Conservation (phyloP, 2,329 filamentous ascomycete species). For the Fusarium torulosum region DNA sequence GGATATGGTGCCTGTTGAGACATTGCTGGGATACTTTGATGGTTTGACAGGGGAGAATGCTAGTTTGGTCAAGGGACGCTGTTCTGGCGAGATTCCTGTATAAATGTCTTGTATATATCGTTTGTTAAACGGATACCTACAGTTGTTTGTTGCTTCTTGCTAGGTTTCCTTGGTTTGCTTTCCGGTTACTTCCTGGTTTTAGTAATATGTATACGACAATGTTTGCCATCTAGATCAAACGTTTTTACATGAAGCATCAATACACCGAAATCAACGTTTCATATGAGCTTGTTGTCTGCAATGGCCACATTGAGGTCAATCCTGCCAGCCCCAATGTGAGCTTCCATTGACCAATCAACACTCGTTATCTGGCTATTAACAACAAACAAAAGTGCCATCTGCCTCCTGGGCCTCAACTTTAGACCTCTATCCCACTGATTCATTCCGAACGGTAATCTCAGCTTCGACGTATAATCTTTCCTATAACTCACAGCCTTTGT, state of each 20-base stretch:
- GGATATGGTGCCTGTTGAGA: slow-evolving; percentile 77
- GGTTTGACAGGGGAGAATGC: slow-evolving; percentile 71
- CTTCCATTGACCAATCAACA: not conserved
- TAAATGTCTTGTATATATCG: not conserved
- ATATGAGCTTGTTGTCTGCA: not conserved
- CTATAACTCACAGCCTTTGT: not conserved
- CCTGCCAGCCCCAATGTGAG: not conserved
- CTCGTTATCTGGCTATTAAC: not conserved
- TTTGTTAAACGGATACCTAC: not conserved
- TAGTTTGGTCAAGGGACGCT: slow-evolving; percentile 56
- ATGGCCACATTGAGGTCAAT: not conserved
- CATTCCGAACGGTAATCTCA: not conserved
- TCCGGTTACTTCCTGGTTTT: not conserved
- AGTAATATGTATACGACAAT: not conserved
- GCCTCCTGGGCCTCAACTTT: no score
- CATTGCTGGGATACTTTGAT: slow-evolving; percentile 77
- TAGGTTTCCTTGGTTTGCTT: not conserved
- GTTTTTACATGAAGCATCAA: not conserved
- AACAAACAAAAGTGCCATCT: not conserved
- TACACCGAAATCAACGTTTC: not conserved
- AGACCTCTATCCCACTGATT: no score
- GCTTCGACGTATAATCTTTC: not conserved
- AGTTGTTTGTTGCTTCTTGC: not conserved
- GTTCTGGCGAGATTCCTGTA: slow-evolving; percentile 28
- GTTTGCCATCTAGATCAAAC: not conserved